Conservation (phyloP, 306 rosid species). For the Corylus americana region DNA sequence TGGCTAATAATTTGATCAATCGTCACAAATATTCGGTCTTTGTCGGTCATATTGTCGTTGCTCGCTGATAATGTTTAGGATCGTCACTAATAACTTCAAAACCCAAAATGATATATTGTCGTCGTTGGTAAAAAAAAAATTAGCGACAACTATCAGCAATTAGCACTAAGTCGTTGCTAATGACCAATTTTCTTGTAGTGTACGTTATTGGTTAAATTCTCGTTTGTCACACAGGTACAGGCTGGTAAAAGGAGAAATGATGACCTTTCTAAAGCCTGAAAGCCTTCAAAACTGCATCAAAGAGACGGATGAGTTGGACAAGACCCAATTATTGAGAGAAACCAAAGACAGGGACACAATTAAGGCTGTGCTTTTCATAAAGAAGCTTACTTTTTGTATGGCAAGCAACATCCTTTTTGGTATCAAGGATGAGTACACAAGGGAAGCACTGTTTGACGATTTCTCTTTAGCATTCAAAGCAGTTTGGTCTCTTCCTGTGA, state of each 20-base stretch:
- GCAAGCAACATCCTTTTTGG: slow-evolving; percentile 48
- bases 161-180: too few species aligned
- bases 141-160: too few species aligned
- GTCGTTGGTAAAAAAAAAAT: too few species aligned
- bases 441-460: slow-evolving; percentile 39
- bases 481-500: slow-evolving; percentile 43
- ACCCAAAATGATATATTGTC: too few species aligned
- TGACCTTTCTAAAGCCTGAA: slow-evolving; percentile 55
- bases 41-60: too few species aligned
- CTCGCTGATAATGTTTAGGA: too few species aligned
- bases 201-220: neutral
- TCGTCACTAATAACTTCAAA: too few species aligned
- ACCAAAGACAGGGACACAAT: slow-evolving; percentile 35
- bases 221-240: slow-evolving; percentile 22
- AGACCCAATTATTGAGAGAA: slow-evolving; percentile 24
- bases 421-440: slow-evolving; percentile 40
- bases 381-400: slow-evolving; percentile 40
- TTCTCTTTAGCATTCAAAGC: slow-evolving; percentile 39
- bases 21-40: too few species aligned
- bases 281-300: slow-evolving; percentile 46
- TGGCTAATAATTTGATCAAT: too few species aligned
- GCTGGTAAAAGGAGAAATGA: slow-evolving; percentile 42
- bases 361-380: slow-evolving; percentile 41
- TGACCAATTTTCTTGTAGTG: too few species aligned
- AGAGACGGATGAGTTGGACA: slow-evolving; percentile 45